Percentiles rank a stretch among this genome's conserved stretches.
These are phyloP conservation scores for Cyamopsis tetragonoloba DNA, from an alignment of 306 rosid species.

Conservation along the genomic window DNA sequence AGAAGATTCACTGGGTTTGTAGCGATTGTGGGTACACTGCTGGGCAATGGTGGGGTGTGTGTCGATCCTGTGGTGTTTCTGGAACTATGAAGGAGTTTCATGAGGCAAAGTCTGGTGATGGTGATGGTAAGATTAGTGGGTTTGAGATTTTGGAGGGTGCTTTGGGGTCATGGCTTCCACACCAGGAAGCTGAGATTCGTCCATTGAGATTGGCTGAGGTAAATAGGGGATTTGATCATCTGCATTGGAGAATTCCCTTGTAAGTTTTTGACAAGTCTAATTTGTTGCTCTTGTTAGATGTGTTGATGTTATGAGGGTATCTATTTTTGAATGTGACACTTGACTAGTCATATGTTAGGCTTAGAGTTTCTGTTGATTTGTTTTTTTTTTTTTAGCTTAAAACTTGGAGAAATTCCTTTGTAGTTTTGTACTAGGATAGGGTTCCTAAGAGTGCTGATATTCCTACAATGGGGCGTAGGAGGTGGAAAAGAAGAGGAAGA, in stretches of 20 bases:
- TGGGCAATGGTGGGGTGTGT: conserved; percentile 91
- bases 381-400: not conserved
- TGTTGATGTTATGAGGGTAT: not conserved
- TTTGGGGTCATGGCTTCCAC: conserved; percentile 67
- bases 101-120: conserved; percentile 28
- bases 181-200: conserved; percentile 34
- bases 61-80: conserved; percentile 46
- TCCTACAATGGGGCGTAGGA: too few species aligned
- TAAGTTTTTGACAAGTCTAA: conserved; percentile 45
- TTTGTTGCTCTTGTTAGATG: not conserved
- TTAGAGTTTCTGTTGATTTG: not conserved
- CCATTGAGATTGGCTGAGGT: conserved; percentile 77
- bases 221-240: conserved; percentile 52
- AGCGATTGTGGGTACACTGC: conserved; percentile 60
- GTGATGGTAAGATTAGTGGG: conserved; percentile 28
- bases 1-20: conserved; percentile 66
- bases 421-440: not conserved
- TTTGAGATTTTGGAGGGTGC: conserved; percentile 46
- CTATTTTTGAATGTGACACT: not conserved
- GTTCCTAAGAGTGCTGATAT: too few species aligned
- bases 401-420: not conserved
- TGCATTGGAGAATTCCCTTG: conserved; percentile 77
- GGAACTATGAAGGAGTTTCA: conserved; percentile 56
- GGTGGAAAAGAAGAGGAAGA: too few species aligned
- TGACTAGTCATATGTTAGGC: not conserved